Conservation (phyloP, 805 yeast species). For the Candida vaughaniae region DNA sequence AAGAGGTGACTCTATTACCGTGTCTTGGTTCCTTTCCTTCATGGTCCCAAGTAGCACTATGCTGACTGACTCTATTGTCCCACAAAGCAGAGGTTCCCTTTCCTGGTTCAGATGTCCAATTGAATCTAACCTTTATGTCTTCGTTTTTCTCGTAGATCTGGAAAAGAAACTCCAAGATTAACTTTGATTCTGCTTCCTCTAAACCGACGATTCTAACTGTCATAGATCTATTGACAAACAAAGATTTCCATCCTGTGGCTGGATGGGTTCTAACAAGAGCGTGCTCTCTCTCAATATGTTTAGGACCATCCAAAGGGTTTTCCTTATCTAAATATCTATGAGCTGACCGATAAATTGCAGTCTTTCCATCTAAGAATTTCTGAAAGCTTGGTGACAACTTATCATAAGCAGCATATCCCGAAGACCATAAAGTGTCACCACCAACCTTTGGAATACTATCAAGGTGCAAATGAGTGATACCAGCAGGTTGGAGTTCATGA, state of each 20-base stretch:
- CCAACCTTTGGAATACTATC: slow-evolving; percentile 47
- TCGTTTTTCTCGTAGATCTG: slow-evolving; percentile 49
- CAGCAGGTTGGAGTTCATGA: slow-evolving; percentile 37
- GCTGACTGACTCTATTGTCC: slow-evolving; percentile 59
- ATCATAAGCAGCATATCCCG: slow-evolving; percentile 60
- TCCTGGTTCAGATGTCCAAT: slow-evolving; percentile 45
- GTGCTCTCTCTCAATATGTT: slow-evolving; percentile 54
- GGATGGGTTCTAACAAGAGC: slow-evolving; percentile 66
- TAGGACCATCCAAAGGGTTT: slow-evolving; percentile 47
- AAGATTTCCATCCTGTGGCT: slow-evolving; percentile 60
- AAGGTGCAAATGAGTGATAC: slow-evolving; percentile 37
- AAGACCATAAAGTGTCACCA: slow-evolving; percentile 58
- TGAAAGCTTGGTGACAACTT: slow-evolving; percentile 52
- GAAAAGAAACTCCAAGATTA: slow-evolving; percentile 47
- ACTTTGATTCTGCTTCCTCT: slow-evolving; percentile 48
- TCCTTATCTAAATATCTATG: slow-evolving; percentile 43
- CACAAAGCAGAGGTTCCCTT: slow-evolving; percentile 54
- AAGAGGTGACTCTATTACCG: slow-evolving; percentile 49
- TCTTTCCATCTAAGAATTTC: slow-evolving; percentile 52
- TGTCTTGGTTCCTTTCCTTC: slow-evolving; percentile 47
- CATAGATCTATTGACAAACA: slow-evolving; percentile 52
- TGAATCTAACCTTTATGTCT: slow-evolving; percentile 56
- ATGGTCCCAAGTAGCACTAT: slow-evolving; percentile 54
- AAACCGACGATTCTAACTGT: slow-evolving; percentile 54
- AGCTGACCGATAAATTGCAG: slow-evolving; percentile 43